phyloP scores from a whole-genome alignment of 2,329 filamentous ascomycete species.

The Anthostomella pinea region DNA sequence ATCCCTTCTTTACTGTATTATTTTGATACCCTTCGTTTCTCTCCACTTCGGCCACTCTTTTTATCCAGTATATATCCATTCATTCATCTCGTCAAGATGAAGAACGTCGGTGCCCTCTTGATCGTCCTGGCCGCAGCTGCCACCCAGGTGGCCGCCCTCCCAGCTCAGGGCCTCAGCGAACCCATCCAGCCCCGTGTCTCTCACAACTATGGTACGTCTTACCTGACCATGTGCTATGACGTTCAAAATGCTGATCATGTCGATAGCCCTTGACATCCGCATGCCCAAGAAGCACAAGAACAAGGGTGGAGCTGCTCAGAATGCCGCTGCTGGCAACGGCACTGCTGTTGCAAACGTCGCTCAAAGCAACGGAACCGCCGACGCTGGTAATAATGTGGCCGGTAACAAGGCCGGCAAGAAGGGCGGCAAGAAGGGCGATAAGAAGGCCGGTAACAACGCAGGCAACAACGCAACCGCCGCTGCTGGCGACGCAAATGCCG shows the following conservation, averaged over 20 bases:
- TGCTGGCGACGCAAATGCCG: constrained; percentile 1
- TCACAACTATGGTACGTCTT: constrained; percentile 9
- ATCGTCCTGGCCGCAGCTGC: constrained; percentile 36
- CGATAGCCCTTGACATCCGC: constrained; percentile 19
- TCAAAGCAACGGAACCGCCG: constrained; percentile 8
- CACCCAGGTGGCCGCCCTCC: constrained; percentile 31
- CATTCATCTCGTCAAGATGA: constrained; percentile 35
- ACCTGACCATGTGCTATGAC: not conserved
- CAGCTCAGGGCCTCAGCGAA: constrained; percentile 11
- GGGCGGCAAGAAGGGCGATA: constrained; percentile 4
- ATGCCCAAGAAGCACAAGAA: constrained; percentile 15
- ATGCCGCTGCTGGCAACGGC: constrained; percentile 14
- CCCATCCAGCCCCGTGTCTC: constrained; percentile 12
- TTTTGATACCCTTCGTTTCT: constrained; percentile 13
- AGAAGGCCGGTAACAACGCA: constrained; percentile 2
- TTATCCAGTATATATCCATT: constrained; percentile 13
- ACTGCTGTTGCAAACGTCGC: constrained; percentile 6
- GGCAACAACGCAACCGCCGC: not conserved
- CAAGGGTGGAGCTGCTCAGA: constrained; percentile 7
- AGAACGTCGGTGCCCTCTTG: constrained; percentile 37
- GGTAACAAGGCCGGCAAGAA: not conserved
- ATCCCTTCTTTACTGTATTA: constrained; percentile 20
- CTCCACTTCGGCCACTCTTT: constrained; percentile 19
- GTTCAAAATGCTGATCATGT: constrained; percentile 6
- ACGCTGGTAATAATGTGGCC: no score